Conservation (phyloP, 176 grass and related monocot genomes). For the Oryza glaberrima region DNA sequence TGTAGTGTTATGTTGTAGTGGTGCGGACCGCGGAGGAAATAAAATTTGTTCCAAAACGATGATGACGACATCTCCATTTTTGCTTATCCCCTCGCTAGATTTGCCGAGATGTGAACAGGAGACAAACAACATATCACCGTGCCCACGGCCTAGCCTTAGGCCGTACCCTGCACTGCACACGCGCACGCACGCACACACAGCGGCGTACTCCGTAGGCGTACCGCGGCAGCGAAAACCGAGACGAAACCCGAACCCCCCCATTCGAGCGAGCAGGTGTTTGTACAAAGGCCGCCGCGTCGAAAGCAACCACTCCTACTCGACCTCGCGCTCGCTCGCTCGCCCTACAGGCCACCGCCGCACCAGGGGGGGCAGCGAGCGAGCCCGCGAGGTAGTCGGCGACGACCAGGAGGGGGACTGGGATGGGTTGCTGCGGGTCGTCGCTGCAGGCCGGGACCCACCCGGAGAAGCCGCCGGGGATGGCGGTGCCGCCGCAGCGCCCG, state of each 20-base stretch:
- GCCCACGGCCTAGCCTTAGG: not conserved
- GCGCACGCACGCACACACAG: not conserved
- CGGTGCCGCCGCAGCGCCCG: slow-evolving; percentile 24
- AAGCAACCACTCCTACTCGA: not conserved
- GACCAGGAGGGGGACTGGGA: slow-evolving; percentile 1
- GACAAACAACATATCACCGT: not conserved
- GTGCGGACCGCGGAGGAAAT: too few relatives aligned
- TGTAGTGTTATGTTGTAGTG: too few relatives aligned
- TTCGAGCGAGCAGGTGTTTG: not conserved
- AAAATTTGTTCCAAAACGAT: too few relatives aligned
- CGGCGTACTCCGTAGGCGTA: not conserved
- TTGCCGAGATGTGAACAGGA: not conserved
- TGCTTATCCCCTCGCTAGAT: not conserved
- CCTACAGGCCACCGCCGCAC: too few relatives aligned
- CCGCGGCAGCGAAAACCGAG: slow-evolving; percentile 21
- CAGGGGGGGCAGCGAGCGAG: too few relatives aligned
- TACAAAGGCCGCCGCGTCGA: not conserved
- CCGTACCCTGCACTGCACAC: too few relatives aligned
- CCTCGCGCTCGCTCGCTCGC: not conserved
- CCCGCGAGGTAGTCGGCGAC: too few relatives aligned
- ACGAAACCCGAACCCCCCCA: not conserved
- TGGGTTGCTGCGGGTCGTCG: slow-evolving; percentile 84
- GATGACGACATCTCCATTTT: too few relatives aligned
- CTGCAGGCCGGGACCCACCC: slow-evolving; percentile 55
- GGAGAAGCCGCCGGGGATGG: slow-evolving; percentile 56